Base-by-base conservation (phyloP, 148 eudicot species). In the Heliamphora exappendiculata region DNA sequence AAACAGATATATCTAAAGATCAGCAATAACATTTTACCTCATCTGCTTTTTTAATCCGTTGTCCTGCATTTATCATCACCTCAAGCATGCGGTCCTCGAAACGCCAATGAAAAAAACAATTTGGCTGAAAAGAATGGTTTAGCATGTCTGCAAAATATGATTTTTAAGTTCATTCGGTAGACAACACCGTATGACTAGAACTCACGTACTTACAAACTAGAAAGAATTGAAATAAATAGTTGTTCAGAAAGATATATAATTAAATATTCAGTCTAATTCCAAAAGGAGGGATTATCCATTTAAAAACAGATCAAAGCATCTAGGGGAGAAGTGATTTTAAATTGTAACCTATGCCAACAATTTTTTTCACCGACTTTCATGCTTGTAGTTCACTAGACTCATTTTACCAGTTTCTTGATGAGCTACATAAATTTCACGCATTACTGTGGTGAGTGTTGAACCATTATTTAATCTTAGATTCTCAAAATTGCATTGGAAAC, bases 101-200 rank as follows among this genome's bases (percentile, higher is more conserved):
- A 71, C 99, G 99, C 99, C 99, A 96, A 82, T 96, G 97, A 77
- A 93, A 91, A 81, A 93, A 96, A 75, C 98, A 93, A 87, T 96
- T 96, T 72, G 99, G 97, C 81, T 86, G 89, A 79, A 88, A 96
- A 60, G 99, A 96, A 80, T 96, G 99, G 82, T 91, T 93, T 80
- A 96, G 78, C 99, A 93, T 96, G 82, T 96, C 99, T 96, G 88
- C 81, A 76, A 81, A 76, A 78, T 57, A 75, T 13, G 67, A 53
- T 33, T n/a, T n/a, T n/a, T 51, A 78, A 70, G 49, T 64, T 34
- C 3, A 59, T 51, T 47, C 29, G 57, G 37, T 17, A 67, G 4
- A 17, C 29, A 29, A 5, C 60, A 71, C n/a, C 68, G 44, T 41
- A 28, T 12, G n/a, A 58, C 73, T 36, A 11, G 10, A 51, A 47